These are phyloP conservation scores for Enterocytospora artemiae DNA, from an alignment of 371 early-diverging fungal genomes.

Conservation along the genomic window DNA sequence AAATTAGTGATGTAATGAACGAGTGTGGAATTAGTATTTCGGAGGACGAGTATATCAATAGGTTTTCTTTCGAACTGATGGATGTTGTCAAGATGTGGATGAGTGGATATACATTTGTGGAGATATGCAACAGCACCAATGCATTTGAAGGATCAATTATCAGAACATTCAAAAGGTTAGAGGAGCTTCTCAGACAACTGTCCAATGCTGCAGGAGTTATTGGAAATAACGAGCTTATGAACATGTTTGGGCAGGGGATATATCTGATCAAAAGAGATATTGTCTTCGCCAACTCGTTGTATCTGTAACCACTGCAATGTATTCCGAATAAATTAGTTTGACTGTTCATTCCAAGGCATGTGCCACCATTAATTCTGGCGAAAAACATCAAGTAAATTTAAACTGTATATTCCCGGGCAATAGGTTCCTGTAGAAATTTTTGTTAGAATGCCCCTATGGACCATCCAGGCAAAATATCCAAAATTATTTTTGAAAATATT, in stretches of 20 bases:
- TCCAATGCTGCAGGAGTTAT: conserved; percentile 80
- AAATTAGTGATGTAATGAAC: conserved; percentile 71
- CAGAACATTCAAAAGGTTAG: conserved; percentile 78
- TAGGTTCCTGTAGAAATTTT: too few species aligned
- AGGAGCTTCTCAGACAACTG: conserved; percentile 90
- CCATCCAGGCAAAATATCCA: neutral
- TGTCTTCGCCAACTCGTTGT: conserved; percentile 88
- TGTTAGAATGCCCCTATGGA: neutral
- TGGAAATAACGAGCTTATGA: conserved; percentile 86
- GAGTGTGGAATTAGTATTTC: conserved; percentile 71
- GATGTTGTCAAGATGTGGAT: conserved; percentile 94
- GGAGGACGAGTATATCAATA: conserved; percentile 60
- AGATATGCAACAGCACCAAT: conserved; percentile 85
- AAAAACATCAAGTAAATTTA: too few species aligned
- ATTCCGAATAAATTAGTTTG: too few species aligned
- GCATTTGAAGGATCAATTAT: conserved; percentile 93
- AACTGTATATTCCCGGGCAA: too few species aligned
- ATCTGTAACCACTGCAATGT: too few species aligned
- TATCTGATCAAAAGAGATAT: conserved; percentile 90
- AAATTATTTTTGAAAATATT: neutral
- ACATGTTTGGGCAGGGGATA: conserved; percentile 85
- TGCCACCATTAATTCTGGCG: too few species aligned
- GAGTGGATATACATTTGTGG: conserved; percentile 77
- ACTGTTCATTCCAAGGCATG: too few species aligned
- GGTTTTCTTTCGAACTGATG: conserved; percentile 68